phyloP scores from a whole-genome alignment of 2,329 filamentous ascomycete species.

The Cercospora brassicicola region DNA sequence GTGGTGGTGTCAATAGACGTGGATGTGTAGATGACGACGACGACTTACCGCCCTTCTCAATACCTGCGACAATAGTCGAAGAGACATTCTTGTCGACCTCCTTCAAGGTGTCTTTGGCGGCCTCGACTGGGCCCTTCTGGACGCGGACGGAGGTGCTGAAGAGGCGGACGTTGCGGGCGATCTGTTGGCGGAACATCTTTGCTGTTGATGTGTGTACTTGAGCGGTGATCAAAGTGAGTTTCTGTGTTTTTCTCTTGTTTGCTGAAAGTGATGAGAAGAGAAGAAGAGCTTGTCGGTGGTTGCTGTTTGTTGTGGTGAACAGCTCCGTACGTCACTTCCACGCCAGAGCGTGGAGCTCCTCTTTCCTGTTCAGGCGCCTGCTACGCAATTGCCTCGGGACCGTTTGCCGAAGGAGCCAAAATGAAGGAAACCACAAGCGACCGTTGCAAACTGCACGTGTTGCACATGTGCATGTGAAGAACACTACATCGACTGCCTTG shows the following conservation, averaged over 20 bases:
- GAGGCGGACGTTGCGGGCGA: conserved; percentile 49
- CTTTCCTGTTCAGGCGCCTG: conserved; percentile 2
- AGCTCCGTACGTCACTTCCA: background rate
- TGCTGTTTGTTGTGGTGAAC: background rate
- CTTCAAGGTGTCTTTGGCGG: conserved; percentile 60
- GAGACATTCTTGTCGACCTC: conserved; percentile 58
- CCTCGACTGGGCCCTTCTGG: conserved; percentile 54
- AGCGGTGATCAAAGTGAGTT: background rate
- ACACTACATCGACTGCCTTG: too few species aligned
- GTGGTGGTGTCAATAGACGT: background rate
- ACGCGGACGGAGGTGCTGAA: conserved; percentile 55
- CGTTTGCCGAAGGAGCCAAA: background rate
- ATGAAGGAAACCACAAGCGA: background rate
- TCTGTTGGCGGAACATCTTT: conserved; percentile 50
- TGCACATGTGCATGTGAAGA: too few species aligned
- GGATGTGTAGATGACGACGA: background rate
- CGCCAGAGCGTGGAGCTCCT: conserved; percentile 1
- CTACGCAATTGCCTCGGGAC: conserved; percentile 6
- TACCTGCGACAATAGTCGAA: conserved; percentile 59
- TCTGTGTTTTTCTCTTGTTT: background rate
- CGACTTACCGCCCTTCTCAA: conserved; percentile 61
- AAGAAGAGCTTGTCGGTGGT: background rate
- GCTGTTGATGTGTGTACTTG: conserved; percentile 20
- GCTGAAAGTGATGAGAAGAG: background rate
- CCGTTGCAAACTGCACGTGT: background rate